Evolutionary conservation across 495 filamentous ascomycete species (phyloP).

Genomic region (Aspergillus indologenus): DNA sequence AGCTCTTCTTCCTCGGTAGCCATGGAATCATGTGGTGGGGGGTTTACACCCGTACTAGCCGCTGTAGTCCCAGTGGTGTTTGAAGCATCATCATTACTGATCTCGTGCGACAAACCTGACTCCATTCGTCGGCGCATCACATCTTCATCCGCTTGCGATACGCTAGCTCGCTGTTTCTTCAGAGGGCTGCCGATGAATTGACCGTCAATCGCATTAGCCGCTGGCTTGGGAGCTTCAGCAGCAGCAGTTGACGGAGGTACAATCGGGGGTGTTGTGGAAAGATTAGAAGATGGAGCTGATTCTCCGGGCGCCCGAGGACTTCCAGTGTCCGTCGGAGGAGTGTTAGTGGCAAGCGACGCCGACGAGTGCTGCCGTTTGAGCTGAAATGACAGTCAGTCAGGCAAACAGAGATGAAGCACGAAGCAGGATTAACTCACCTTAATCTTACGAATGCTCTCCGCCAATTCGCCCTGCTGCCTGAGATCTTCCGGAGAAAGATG

Average conservation of each 20-base stretch:
- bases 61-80: neutral
- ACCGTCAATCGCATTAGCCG: constrained; percentile 37
- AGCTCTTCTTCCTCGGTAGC: constrained; percentile 39
- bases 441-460: constrained; percentile 87
- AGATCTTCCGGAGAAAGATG: constrained; percentile 75
- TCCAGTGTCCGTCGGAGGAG: constrained; percentile 31
- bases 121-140: constrained; percentile 48
- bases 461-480: constrained; percentile 76
- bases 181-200: constrained; percentile 70
- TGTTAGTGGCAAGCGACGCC: constrained; percentile 60
- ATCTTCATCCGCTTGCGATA: constrained; percentile 59
- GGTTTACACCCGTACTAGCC: constrained; percentile 4
- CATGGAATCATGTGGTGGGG: neutral
- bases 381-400: constrained; percentile 44
- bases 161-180: constrained; percentile 76
- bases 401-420: neutral
- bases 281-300: constrained; percentile 34
- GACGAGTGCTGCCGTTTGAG: constrained; percentile 93
- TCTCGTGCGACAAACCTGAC: constrained; percentile 37
- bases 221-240: constrained; percentile 26
- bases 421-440: constrained; percentile 58
- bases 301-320: constrained; percentile 45
- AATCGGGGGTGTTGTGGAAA: constrained; percentile 43
- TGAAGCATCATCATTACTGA: constrained; percentile 19
- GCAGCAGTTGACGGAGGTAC: constrained; percentile 21